Conservation (phyloP, 352 stramenopile species). For the Globisporangium paddicum region DNA sequence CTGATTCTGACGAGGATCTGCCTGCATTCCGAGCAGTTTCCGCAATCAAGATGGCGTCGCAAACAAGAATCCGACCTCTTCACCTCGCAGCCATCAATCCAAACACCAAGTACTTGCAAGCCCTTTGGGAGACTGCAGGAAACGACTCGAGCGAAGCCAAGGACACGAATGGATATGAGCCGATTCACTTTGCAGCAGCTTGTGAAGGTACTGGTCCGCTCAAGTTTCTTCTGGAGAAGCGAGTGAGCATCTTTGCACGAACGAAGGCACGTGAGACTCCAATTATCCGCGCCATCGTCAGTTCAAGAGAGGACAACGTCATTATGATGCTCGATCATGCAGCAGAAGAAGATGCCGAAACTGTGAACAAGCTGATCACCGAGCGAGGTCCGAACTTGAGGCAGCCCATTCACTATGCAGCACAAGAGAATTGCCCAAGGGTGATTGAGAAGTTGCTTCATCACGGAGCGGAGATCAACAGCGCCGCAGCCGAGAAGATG, state of each 20-base stretch:
- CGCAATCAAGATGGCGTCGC: conserved; percentile 58
- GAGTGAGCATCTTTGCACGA: conserved; percentile 45
- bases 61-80: conserved; percentile 60
- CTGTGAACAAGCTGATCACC: conserved; percentile 29
- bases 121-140: conserved; percentile 48
- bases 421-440: conserved; percentile 30
- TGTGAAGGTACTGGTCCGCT: conserved; percentile 51
- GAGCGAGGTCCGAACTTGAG: conserved; percentile 46
- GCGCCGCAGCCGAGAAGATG: conserved; percentile 38
- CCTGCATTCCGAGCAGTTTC: conserved; percentile 55
- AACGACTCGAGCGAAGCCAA: conserved; percentile 48
- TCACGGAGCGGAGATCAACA: conserved; percentile 51
- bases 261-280: conserved; percentile 63
- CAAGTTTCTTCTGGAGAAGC: conserved; percentile 52
- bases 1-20: conserved; percentile 28
- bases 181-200: conserved; percentile 62
- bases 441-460: conserved; percentile 48
- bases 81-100: conserved; percentile 76
- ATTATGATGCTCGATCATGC: conserved; percentile 60
- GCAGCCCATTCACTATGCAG: conserved; percentile 63
- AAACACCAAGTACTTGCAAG: conserved; percentile 56
- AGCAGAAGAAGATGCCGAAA: conserved; percentile 26
- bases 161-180: conserved; percentile 53
- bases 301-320: conserved; percentile 46
- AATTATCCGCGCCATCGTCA: conserved; percentile 48